These are phyloP conservation scores for Juncus effusus DNA, from an alignment of 176 grass and related monocot species.

Conservation along the genomic window DNA sequence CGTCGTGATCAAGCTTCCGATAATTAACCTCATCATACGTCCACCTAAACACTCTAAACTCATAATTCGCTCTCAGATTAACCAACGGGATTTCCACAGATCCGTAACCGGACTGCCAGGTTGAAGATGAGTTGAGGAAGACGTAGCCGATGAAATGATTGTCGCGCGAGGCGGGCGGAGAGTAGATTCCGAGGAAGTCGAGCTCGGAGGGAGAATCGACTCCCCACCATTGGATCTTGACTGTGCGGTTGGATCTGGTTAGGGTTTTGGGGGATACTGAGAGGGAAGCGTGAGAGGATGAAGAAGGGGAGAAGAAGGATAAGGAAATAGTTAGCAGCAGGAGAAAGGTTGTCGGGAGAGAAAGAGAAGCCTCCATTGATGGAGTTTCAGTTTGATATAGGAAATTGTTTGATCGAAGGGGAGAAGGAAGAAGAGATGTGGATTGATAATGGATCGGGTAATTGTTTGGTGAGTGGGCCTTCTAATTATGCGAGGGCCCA, in stretches of 20 bases:
- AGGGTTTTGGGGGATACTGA: constrained; percentile 49
- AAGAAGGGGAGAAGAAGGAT: constrained; percentile 32
- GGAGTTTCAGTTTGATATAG: not conserved
- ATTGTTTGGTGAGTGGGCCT: too few species aligned
- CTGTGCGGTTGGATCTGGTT: constrained; percentile 28
- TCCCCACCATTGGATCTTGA: constrained; percentile 57
- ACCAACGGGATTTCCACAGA: constrained; percentile 57
- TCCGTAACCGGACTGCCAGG: constrained; percentile 51
- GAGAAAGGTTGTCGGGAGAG: constrained; percentile 1
- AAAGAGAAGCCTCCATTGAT: constrained; percentile 41
- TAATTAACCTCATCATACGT: constrained; percentile 53
- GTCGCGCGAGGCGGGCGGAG: constrained; percentile 62
- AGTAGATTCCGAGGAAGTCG: constrained; percentile 83
- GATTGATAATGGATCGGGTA: not conserved
- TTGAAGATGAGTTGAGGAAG: constrained; percentile 71
- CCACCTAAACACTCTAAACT: constrained; percentile 90
- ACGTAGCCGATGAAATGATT: constrained; percentile 79
- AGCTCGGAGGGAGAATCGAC: constrained; percentile 61
- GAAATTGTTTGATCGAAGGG: not conserved
- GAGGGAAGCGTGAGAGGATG: constrained; percentile 35
- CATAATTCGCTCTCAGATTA: constrained; percentile 67
- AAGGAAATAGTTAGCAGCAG: constrained; percentile 34
- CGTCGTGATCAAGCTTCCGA: constrained; percentile 65
- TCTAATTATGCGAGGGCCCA: too few species aligned
- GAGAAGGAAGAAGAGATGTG: not conserved